Conservation (phyloP, 2,329 filamentous ascomycete species). For the Arthrobotrys iridis region DNA sequence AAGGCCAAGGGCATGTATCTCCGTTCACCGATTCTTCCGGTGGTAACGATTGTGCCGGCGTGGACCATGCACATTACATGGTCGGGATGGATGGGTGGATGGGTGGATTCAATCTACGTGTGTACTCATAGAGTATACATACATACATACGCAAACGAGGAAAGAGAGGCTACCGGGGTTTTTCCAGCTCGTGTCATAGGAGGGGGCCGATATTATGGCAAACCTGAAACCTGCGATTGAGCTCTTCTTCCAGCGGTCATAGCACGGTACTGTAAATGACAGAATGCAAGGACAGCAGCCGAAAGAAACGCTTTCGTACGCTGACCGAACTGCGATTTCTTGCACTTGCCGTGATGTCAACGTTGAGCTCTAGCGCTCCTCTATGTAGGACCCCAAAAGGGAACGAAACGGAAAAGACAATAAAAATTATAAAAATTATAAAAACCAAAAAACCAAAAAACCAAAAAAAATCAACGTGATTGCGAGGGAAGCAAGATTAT, state of each 20-base stretch:
- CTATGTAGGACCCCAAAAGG: too few relatives aligned
- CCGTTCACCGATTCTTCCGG: slow-evolving; percentile 34
- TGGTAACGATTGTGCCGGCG: slow-evolving; percentile 28
- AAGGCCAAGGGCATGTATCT: neutral
- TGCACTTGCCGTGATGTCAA: slow-evolving; percentile 19
- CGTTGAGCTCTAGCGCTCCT: slow-evolving; percentile 11
- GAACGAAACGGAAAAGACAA: too few relatives aligned
- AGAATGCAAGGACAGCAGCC: neutral
- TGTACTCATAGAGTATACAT: neutral
- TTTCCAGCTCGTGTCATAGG: slow-evolving; percentile 17
- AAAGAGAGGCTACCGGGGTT: slow-evolving; percentile 17
- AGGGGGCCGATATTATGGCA: slow-evolving; percentile 7
- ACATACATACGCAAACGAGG: neutral
- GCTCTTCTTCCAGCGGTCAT: slow-evolving; percentile 23
- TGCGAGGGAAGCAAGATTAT: neutral
- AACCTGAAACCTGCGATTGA: slow-evolving; percentile 36
- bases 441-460: too few relatives aligned
- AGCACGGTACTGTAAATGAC: slow-evolving; percentile 14
- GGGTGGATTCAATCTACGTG: too few relatives aligned
- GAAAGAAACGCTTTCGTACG: slow-evolving; percentile 12
- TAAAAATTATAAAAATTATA: too few relatives aligned
- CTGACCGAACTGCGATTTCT: slow-evolving; percentile 12
- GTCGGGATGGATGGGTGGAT: neutral
- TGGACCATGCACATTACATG: slow-evolving; percentile 2
- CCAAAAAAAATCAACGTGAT: slow-evolving; percentile 8